Percentiles rank a stretch among this genome's conserved stretches.
Evolutionary conservation across 306 rosid genomes (phyloP).

Genomic region (Corylus americana): DNA sequence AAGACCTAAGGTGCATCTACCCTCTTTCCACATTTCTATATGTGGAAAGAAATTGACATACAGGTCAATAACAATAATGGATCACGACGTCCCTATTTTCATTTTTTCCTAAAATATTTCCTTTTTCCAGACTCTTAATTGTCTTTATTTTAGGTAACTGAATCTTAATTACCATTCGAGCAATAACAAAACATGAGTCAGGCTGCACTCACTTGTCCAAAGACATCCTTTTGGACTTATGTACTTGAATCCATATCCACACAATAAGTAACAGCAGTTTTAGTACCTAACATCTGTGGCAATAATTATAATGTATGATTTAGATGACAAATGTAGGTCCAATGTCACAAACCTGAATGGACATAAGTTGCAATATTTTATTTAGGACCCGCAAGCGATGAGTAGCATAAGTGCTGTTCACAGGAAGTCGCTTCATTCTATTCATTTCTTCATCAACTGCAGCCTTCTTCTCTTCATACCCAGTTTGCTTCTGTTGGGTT

Average conservation of each 20-base stretch:
- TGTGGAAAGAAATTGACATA: not conserved
- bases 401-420: constrained; percentile 56
- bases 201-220: not conserved
- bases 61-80: not conserved
- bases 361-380: constrained; percentile 73
- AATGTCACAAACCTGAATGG: constrained; percentile 54
- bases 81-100: not conserved
- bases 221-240: not conserved
- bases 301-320: not conserved
- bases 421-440: constrained; percentile 62
- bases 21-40: not conserved
- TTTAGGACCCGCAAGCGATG: constrained; percentile 82
- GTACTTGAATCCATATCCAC: not conserved
- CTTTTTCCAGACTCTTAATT: not conserved
- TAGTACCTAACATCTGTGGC: not conserved
- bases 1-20: not conserved
- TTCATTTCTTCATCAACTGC: constrained; percentile 61
- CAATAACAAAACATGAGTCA: not conserved
- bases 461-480: constrained; percentile 52
- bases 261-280: not conserved
- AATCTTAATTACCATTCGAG: not conserved
- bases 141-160: not conserved
- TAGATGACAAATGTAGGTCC: constrained; percentile 2
- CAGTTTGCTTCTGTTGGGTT: constrained; percentile 36
- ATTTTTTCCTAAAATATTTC: not conserved